Conservation (phyloP, 2,329 filamentous ascomycete species). For the Paraconiothyrium brasiliense region DNA sequence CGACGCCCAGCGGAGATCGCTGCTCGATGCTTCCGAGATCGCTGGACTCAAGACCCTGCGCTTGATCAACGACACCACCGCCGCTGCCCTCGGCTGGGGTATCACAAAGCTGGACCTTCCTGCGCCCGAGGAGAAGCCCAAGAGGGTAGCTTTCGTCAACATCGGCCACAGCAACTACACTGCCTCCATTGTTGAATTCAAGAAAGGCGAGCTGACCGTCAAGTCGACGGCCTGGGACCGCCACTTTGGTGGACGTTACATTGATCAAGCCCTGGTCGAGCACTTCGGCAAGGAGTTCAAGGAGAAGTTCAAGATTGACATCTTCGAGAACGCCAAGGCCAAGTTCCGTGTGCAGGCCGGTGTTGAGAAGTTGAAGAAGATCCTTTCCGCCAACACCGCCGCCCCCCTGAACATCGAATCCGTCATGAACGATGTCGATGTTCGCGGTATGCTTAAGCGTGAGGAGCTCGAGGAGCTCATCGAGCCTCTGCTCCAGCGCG, state of each 20-base stretch:
- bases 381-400: conserved; percentile 92
- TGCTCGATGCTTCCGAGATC: conserved; percentile 92
- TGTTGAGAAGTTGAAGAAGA: conserved; percentile 98
- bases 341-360: conserved; percentile 85
- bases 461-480: conserved; percentile 94
- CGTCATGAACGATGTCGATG: conserved; percentile 97
- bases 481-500: conserved; percentile 80
- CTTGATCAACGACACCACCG: conserved; percentile 97
- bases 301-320: conserved; percentile 97
- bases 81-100: conserved; percentile 93
- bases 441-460: conserved; percentile 86
- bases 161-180: conserved; percentile 98
- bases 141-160: conserved; percentile 90
- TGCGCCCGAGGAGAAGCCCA: conserved; percentile 86
- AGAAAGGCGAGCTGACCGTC: conserved; percentile 94
- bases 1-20: conserved; percentile 85
- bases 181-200: conserved; percentile 92
- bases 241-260: conserved; percentile 96
- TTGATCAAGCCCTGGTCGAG: conserved; percentile 93
- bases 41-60: conserved; percentile 91
- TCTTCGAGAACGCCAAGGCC: conserved; percentile 89
- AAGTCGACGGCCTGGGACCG: conserved; percentile 93
- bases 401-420: conserved; percentile 97
- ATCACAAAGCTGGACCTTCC: conserved; percentile 98
- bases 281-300: conserved; percentile 97